Conservation (phyloP, 768 basidiomycete species). For the Hypsizygus marmoreus region DNA sequence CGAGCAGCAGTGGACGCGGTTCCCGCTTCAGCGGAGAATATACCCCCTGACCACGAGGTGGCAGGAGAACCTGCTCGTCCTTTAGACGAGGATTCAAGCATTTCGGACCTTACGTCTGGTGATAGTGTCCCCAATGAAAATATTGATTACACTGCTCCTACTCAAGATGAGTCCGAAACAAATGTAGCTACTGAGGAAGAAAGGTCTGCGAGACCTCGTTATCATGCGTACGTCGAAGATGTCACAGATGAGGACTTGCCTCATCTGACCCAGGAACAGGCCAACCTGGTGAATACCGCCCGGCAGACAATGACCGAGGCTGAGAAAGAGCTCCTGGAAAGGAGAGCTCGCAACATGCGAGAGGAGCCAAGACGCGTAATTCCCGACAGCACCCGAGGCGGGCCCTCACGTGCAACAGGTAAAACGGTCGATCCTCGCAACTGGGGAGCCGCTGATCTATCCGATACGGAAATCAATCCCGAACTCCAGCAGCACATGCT, state of each 20-base stretch:
- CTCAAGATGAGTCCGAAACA: too few relatives aligned
- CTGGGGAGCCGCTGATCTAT: neutral
- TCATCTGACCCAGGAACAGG: neutral
- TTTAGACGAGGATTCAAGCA: too few relatives aligned
- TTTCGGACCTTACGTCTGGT: too few relatives aligned
- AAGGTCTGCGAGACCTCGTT: too few relatives aligned
- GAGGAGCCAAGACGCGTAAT: neutral
- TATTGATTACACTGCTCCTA: too few relatives aligned
- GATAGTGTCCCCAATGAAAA: too few relatives aligned
- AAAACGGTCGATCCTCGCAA: slow-evolving; percentile 2
- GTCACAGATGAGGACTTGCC: neutral
- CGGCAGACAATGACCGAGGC: neutral
- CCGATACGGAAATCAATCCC: neutral
- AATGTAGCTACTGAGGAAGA: too few relatives aligned
- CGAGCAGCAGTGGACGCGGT: too few relatives aligned
- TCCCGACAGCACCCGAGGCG: neutral
- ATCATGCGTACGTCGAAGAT: neutral
- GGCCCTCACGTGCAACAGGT: neutral
- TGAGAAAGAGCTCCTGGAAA: neutral
- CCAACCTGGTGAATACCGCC: neutral
- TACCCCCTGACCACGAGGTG: too few relatives aligned
- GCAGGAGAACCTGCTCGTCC: too few relatives aligned
- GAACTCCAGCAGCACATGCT: neutral
- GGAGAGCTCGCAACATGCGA: neutral
- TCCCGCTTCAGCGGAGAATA: too few relatives aligned